Evolutionary conservation across 805 yeast species (phyloP).

Genomic region (Saccharomycopsis fibuligera): DNA sequence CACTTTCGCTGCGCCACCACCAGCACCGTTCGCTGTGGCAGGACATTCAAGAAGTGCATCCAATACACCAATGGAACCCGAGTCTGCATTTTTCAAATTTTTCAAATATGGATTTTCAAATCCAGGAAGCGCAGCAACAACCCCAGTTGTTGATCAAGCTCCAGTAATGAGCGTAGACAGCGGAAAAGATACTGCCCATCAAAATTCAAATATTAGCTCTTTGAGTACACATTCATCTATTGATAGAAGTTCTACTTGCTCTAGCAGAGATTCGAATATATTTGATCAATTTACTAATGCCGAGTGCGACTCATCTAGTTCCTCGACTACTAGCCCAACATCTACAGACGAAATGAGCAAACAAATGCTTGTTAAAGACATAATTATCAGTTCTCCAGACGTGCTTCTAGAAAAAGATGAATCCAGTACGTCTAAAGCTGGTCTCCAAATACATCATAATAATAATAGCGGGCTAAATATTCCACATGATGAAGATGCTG

Average conservation of each 20-base stretch:
- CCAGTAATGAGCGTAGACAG: too few species aligned
- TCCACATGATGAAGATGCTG: too few species aligned
- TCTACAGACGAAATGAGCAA: not conserved
- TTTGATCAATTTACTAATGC: slow-evolving; percentile 1
- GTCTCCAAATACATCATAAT: not conserved
- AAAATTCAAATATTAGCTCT: too few species aligned
- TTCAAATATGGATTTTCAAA: slow-evolving; percentile 19
- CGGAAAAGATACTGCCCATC: too few species aligned
- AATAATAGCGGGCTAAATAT: too few species aligned
- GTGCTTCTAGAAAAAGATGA: not conserved
- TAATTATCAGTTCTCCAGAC: slow-evolving; percentile 3
- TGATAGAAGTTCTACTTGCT: slow-evolving; percentile 5
- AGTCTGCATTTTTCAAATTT: slow-evolving; percentile 15
- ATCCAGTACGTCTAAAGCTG: not conserved
- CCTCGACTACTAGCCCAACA: slow-evolving; percentile 7
- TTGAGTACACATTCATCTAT: too few species aligned
- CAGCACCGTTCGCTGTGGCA: not conserved
- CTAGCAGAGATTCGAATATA: slow-evolving; percentile 3
- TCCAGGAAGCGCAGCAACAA: slow-evolving; percentile 2
- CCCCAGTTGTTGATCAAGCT: not conserved
- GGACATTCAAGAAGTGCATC: not conserved
- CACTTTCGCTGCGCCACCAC: not conserved
- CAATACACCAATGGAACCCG: slow-evolving; percentile 8
- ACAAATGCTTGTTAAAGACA: not conserved
- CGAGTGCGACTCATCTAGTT: slow-evolving; percentile 6